phyloP scores from a whole-genome alignment of 2,329 filamentous ascomycete genomes.

The Septoria linicola region DNA sequence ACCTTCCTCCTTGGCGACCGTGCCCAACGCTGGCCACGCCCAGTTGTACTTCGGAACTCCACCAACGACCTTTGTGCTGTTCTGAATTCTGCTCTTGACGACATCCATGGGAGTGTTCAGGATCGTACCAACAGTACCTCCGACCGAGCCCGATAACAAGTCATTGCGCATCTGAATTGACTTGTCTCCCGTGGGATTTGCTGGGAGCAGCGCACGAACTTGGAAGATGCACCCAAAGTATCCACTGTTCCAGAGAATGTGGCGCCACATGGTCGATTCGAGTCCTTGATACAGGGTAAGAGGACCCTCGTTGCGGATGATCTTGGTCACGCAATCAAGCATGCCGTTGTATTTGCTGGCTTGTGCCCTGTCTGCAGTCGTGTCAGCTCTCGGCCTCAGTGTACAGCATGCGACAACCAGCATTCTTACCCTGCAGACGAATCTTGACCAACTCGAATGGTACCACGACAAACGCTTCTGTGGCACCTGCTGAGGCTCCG shows the following conservation, averaged over 20 bases:
- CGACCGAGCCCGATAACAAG: conserved; percentile 78
- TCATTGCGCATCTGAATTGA: conserved; percentile 80
- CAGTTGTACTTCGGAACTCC: conserved; percentile 94
- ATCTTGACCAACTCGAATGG: conserved; percentile 99
- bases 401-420: neutral
- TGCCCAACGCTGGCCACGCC: conserved; percentile 84
- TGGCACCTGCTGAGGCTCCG: conserved; percentile 90
- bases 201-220: conserved; percentile 79
- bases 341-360: conserved; percentile 84
- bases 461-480: conserved; percentile 94
- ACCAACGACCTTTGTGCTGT: conserved; percentile 80
- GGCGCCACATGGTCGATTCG: conserved; percentile 94
- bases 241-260: conserved; percentile 89
- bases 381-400: conserved; percentile 8
- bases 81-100: conserved; percentile 97
- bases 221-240: conserved; percentile 99
- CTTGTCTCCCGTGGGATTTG: conserved; percentile 68
- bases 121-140: conserved; percentile 86
- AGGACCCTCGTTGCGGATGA: conserved; percentile 75
- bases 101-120: conserved; percentile 96
- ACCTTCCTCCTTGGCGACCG: conserved; percentile 90
- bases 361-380: conserved; percentile 72
- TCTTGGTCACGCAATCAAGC: conserved; percentile 77
- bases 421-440: conserved; percentile 64
- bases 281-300: conserved; percentile 94